phyloP scores from a whole-genome alignment of 768 basidiomycete genomes.

The Calocera cornea region DNA sequence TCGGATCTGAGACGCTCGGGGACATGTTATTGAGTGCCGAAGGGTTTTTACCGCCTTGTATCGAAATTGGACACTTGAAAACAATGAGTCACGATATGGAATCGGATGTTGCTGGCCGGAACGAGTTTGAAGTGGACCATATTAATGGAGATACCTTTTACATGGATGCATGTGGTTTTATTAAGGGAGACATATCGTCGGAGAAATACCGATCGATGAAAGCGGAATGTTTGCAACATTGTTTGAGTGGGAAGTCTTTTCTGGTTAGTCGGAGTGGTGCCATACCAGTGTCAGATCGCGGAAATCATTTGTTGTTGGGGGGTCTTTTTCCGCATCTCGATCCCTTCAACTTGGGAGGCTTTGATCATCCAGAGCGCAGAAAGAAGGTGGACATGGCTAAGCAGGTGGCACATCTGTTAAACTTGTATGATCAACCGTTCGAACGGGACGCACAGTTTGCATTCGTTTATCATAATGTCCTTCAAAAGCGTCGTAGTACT shows the following conservation, averaged over 20 bases:
- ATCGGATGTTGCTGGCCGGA: neutral
- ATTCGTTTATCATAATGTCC: neutral
- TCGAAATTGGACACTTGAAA: neutral
- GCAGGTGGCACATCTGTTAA: neutral
- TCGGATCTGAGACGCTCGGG: no score
- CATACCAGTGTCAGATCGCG: neutral
- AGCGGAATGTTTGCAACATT: no score
- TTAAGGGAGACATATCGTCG: no score
- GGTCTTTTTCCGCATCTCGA: neutral
- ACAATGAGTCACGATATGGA: neutral
- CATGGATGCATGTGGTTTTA: no score
- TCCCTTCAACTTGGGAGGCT: neutral
- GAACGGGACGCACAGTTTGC: neutral
- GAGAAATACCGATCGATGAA: no score
- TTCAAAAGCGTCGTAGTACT: constrained; percentile 11
- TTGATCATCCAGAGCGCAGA: neutral
- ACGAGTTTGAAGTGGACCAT: neutral
- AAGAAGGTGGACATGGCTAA: neutral
- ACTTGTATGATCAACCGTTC: neutral
- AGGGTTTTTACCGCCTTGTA: neutral
- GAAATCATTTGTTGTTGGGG: neutral
- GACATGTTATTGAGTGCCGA: no score
- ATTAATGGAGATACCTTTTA: neutral
- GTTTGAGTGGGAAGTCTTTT: no score
- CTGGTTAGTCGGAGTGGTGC: neutral